Conservation (phyloP, 768 basidiomycete species). For the Gymnopilus dilepis region DNA sequence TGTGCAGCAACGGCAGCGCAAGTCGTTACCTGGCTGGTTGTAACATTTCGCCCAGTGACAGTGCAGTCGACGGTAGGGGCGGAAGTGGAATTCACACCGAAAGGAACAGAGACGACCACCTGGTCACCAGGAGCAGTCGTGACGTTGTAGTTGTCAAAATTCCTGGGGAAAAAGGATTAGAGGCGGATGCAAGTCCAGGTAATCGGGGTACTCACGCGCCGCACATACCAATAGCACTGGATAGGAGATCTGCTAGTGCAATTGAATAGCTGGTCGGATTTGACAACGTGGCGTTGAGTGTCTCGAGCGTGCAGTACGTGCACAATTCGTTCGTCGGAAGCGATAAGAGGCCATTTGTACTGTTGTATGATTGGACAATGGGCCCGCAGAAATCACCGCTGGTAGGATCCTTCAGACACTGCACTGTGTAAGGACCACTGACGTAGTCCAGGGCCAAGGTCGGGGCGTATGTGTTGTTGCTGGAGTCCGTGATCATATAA, state of each 20-base stretch:
- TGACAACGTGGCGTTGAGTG: constrained; percentile 27
- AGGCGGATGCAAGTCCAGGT: neutral
- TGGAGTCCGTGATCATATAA: constrained; percentile 21
- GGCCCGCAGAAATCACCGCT: constrained; percentile 23
- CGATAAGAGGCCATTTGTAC: constrained; percentile 24
- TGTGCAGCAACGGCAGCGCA: constrained; percentile 10
- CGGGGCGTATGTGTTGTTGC: constrained; percentile 26
- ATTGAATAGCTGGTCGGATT: constrained; percentile 21
- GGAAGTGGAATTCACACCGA: constrained; percentile 8
- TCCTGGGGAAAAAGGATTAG: neutral
- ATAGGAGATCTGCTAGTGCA: constrained; percentile 18
- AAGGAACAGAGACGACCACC: constrained; percentile 6
- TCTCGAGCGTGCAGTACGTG: constrained; percentile 28
- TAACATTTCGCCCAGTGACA: constrained; percentile 27
- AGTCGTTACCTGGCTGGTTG: constrained; percentile 10
- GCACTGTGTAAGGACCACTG: constrained; percentile 27
- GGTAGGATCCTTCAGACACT: constrained; percentile 27
- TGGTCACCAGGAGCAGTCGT: constrained; percentile 3
- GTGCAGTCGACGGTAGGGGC: constrained; percentile 20
- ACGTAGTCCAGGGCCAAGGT: constrained; percentile 29
- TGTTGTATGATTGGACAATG: constrained; percentile 20
- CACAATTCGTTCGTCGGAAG: constrained; percentile 28
- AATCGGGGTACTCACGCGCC: constrained; percentile 18
- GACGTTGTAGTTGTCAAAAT: constrained; percentile 4
- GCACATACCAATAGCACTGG: constrained; percentile 22